Base-by-base conservation (phyloP, 768 basidiomycete species). In the Mycena olivaceomarginata region DNA sequence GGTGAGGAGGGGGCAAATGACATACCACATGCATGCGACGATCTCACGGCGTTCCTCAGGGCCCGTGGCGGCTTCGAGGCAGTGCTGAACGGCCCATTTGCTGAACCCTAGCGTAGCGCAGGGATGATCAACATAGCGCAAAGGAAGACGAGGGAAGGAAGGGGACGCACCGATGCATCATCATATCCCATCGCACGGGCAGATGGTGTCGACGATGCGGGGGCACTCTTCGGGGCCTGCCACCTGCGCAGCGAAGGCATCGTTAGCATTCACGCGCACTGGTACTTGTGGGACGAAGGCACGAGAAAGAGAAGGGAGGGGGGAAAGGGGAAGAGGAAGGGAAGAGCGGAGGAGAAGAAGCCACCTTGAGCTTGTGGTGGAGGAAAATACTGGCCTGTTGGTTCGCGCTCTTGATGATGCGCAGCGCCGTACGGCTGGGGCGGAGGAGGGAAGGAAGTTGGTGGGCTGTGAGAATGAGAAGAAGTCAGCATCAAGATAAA, bases 21-120 rank as follows among this genome's bases (percentile, higher is more conserved):
- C 31, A 31, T 31, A 31, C 31, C 31, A 3, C 31, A 31, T 31
- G 31, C 31, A 31, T 31, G 3, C 31, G 31, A 31, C 31, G 31
- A 31, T 31, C 31, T 31, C 3, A 31, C 31, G 31, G 31, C 31
- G 31, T 31, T 31, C 96, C 59, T 95, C 94, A 39, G 89, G 83
- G 53, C 90, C 94, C n/a, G 94, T 91, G 64, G 95, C 94, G 1
- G 94, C 94, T 80, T 97, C 96, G 4, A 97, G 86, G 83, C 96
- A n/a, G 71, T 96, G 88, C 83, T 97, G 96, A 56, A 96, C 95
- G 1, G 95, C 95, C 95, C 51, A 53, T 1, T 53, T 53, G 59
- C 37, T 7, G 31, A 60, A 60, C 22, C 59, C 59, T 60, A 37
- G 59, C 59, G 59, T 60, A 31, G 31, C 31, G 31, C 31, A 3